A percentile compares a stretch with the other conserved stretches of the same genome.
Conservation (phyloP, 2,329 filamentous ascomycete species). For the Emergomyces pasteurianus region DNA sequence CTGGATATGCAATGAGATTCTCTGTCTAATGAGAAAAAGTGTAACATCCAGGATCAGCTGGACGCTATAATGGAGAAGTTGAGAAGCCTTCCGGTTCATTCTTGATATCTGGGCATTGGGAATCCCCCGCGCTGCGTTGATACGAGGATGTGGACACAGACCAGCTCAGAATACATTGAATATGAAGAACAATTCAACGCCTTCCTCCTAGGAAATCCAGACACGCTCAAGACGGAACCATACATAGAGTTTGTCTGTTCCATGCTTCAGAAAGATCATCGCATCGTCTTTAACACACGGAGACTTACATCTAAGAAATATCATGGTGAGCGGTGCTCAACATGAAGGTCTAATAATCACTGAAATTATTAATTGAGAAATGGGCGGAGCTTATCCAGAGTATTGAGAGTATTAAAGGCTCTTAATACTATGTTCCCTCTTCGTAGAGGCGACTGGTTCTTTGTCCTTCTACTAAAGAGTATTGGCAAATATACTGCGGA, state of each 20-base stretch:
- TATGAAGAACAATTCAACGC: neutral
- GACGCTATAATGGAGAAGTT: neutral
- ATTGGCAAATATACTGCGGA: neutral
- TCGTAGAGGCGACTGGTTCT: neutral
- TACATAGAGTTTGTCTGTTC: neutral
- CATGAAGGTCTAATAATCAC: neutral
- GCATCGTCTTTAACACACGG: neutral
- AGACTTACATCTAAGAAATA: neutral
- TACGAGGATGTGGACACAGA: neutral
- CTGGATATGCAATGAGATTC: no score
- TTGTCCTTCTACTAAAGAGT: neutral
- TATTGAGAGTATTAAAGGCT: neutral
- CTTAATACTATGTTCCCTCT: neutral
- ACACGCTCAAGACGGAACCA: neutral
- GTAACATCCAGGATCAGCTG: neutral
- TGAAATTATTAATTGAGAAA: neutral
- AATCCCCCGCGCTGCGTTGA: neutral
- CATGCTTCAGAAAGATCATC: neutral
- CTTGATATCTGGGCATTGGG: neutral
- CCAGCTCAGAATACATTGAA: neutral
- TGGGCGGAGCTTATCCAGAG: neutral
- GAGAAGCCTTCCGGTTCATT: neutral
- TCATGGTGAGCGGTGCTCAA: neutral
- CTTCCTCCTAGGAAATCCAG: neutral
- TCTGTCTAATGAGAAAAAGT: neutral